A percentile compares a stretch with the other conserved stretches of the same genome.
phyloP scores from a whole-genome alignment of 495 filamentous ascomycete genomes.

The Aspergillus incahuasiensis region DNA sequence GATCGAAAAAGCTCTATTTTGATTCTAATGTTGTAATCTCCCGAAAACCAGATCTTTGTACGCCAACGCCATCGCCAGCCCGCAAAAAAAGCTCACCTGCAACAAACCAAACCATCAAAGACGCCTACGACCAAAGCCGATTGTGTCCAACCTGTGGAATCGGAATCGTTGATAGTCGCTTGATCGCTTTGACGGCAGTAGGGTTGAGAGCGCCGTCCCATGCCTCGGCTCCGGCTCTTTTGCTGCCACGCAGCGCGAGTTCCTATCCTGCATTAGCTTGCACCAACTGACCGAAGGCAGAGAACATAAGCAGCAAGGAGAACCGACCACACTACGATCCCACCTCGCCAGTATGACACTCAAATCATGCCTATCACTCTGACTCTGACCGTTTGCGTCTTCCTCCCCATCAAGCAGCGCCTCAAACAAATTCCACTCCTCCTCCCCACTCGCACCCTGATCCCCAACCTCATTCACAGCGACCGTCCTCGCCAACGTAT shows the following conservation, averaged over 20 bases:
- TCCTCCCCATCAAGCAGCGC: neutral
- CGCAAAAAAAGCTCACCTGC: neutral
- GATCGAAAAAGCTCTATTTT: neutral
- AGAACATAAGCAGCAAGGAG: neutral
- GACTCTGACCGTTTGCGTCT: neutral
- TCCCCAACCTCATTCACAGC: slow-evolving; percentile 1
- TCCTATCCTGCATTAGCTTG: neutral
- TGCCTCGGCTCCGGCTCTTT: neutral
- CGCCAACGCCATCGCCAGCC: neutral
- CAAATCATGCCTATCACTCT: neutral
- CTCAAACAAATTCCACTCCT: slow-evolving; percentile 5
- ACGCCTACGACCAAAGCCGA: neutral
- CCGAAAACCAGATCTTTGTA: neutral
- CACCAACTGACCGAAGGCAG: neutral
- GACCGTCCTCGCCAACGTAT: neutral
- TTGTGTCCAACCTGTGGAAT: neutral
- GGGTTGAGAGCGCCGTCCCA: too few relatives aligned
- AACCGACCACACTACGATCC: neutral
- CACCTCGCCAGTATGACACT: slow-evolving; percentile 3
- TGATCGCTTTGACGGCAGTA: neutral
- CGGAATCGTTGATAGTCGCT: neutral
- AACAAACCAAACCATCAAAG: neutral
- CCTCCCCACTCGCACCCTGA: neutral
- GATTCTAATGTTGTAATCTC: neutral
- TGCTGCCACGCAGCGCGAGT: neutral